Conservation (phyloP, 179 eudicot species). For the Patellifolia procumbens region DNA sequence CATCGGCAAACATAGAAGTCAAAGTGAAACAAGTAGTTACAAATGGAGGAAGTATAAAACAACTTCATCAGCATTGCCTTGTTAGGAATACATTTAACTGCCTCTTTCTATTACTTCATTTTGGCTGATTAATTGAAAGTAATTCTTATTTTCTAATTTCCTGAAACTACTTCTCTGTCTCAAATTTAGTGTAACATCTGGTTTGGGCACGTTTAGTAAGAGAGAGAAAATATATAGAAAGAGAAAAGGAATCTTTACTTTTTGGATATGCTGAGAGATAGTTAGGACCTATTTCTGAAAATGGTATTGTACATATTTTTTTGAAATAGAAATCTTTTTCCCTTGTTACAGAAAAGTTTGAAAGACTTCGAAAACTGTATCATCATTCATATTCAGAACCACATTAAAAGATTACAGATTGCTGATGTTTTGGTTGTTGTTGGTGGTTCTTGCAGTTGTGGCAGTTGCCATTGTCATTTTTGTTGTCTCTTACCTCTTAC, state of each 20-base stretch:
- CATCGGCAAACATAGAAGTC: too few relatives aligned
- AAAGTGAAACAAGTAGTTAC: too few relatives aligned
- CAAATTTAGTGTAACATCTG: too few relatives aligned
- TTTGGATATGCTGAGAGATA: too few relatives aligned
- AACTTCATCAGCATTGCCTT: not conserved
- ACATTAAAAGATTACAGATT: not conserved
- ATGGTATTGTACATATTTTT: too few relatives aligned
- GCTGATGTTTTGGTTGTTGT: not conserved
- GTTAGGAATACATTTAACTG: not conserved
- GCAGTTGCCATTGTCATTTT: too few relatives aligned
- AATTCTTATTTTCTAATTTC: not conserved
- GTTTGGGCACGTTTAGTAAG: too few relatives aligned
- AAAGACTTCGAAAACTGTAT: not conserved
- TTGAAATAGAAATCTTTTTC: too few relatives aligned
- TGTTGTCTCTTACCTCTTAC: not conserved
- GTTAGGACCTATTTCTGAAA: too few relatives aligned
- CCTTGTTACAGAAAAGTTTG: not conserved
- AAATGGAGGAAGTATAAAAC: too few relatives aligned
- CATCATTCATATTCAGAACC: not conserved
- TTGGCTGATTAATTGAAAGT: not conserved
- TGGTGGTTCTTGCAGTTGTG: not conserved
- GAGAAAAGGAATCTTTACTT: too few relatives aligned
- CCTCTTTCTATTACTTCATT: not conserved
- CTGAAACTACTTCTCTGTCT: not conserved
- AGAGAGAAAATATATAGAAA: too few relatives aligned